Evolutionary conservation across 129 eudicot genomes (phyloP), one percentile per base, ranked within the genome.

Genomic region (Helianthus tuberosus): DNA sequence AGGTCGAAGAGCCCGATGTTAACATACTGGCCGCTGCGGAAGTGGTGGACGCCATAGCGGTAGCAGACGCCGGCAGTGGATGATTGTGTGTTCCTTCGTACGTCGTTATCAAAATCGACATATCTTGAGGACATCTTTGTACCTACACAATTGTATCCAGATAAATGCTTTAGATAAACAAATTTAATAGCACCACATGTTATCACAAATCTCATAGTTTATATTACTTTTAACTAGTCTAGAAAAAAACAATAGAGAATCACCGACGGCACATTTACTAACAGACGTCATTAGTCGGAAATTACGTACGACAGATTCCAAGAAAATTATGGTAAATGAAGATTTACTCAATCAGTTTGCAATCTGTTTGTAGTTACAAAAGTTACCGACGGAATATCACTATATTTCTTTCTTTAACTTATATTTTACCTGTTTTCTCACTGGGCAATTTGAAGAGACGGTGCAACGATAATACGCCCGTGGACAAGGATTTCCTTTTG

Each of bases 21-120:
- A 90, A 74, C 96, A 89, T 90, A 50, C 70, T 74, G 6, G 96
- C 96, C 2, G 98, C 96, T 0, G 96, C 96, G 0, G 98, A 84
- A 6, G 97, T 90, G 76, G 93, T 93, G 75, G 97, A 86, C 0
- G 98, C 96, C 90, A 88, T 90, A 3, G 96, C 88, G 11, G 96
- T 89, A 84, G 98, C 98, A 0, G 98, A 81, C n/a, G 82, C 63
- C 0, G 98, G 79, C 52, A 92, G 94, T 7, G 91, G 86, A 68
- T 92, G 98, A 88, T 87, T 89, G 64, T 92, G 98, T 58, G 96
- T 87, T 41, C 98, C 98, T 89, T 92, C 98, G 11, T 92, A 92
- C 3, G 98, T 92, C 8, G 98, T 92, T 76, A 84, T 87, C 72
- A 92, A 54, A 52, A 92, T 89, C 5, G 98, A 87, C 89, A 92